Percentiles rank a stretch among this genome's conserved stretches.
Evolutionary conservation across 2,329 filamentous ascomycete genomes (phyloP).

Genomic region (Diaporthe humulicola): DNA sequence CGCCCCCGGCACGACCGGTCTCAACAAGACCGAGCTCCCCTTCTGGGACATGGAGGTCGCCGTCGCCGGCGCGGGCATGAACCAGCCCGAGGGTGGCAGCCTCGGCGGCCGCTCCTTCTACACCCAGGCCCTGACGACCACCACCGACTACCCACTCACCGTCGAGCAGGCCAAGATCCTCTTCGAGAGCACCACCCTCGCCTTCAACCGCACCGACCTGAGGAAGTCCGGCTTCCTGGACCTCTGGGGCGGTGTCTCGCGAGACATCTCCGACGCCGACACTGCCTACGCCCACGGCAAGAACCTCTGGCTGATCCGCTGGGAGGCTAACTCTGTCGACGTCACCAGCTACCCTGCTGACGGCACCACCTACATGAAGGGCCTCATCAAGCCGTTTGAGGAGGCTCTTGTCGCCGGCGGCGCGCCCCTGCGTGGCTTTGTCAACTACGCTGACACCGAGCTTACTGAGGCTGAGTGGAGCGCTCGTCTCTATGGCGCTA

Average conservation of each 20-base stretch:
- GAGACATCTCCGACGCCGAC: slow-evolving; percentile 15
- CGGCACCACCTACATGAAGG: background rate
- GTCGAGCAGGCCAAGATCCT: slow-evolving; percentile 13
- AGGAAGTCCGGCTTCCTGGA: slow-evolving; percentile 10
- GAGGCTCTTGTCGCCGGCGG: background rate
- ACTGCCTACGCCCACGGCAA: slow-evolving; percentile 11
- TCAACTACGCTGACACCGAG: slow-evolving; percentile 19
- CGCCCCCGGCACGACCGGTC: background rate
- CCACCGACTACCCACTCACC: slow-evolving; percentile 13
- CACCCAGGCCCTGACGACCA: slow-evolving; percentile 18
- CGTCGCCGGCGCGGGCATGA: slow-evolving; percentile 15
- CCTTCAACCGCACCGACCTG: slow-evolving; percentile 22
- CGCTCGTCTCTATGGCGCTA: background rate
- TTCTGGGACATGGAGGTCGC: slow-evolving; percentile 24
- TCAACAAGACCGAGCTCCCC: slow-evolving; percentile 13
- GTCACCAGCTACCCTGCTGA: background rate
- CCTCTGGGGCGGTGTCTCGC: slow-evolving; percentile 16
- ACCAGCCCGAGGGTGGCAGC: slow-evolving; percentile 16
- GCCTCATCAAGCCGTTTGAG: slow-evolving; percentile 5
- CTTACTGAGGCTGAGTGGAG: slow-evolving; percentile 14
- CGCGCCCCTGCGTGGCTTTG: background rate
- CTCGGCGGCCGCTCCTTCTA: slow-evolving; percentile 16
- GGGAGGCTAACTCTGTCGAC: slow-evolving; percentile 20
- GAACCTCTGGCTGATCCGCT: slow-evolving; percentile 15
- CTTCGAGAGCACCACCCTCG: slow-evolving; percentile 4